Percentiles rank a stretch among this genome's conserved stretches.
Conservation (phyloP, 1,284 basidiomycete genomes). For the Fomitiporia mediterranea region DNA sequence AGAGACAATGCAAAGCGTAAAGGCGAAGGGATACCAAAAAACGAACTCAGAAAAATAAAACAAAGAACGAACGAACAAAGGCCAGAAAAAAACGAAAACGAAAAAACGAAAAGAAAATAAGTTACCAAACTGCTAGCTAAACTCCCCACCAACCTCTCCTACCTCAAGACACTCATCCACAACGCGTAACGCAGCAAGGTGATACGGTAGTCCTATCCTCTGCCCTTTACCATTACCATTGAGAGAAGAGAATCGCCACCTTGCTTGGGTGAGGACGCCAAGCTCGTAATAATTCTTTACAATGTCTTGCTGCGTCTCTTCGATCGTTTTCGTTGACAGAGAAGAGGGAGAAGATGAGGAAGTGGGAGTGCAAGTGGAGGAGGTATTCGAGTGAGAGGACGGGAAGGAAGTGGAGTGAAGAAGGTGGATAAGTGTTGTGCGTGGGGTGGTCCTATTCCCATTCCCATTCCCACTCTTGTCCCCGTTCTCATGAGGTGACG, state of each 20-base stretch:
- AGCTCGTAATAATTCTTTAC: constrained; percentile 65
- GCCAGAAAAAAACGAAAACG: background rate
- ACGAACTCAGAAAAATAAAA: background rate
- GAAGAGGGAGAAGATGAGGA: constrained; percentile 35
- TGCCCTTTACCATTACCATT: constrained; percentile 28
- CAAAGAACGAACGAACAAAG: background rate
- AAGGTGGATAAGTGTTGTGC: constrained; percentile 54
- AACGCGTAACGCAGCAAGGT: constrained; percentile 60
- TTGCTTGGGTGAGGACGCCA: constrained; percentile 48
- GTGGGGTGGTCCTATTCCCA: background rate
- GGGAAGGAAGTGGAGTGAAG: constrained; percentile 36
- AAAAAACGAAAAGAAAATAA: background rate
- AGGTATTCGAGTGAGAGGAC: background rate
- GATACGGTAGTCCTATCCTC: constrained; percentile 51
- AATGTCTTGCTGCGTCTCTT: constrained; percentile 49
- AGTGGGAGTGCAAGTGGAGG: constrained; percentile 25
- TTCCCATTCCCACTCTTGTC: too few species aligned
- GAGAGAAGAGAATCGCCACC: constrained; percentile 38
- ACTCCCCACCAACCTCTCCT: constrained; percentile 49
- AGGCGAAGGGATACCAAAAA: background rate
- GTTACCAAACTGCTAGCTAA: too few species aligned
- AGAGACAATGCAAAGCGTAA: background rate
- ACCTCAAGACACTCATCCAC: constrained; percentile 42
- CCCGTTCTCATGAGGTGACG: too few species aligned
- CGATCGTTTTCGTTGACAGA: constrained; percentile 33